Base-by-base conservation (phyloP, 768 basidiomycete genomes). In the Tylopilus vinaceipallidus region DNA sequence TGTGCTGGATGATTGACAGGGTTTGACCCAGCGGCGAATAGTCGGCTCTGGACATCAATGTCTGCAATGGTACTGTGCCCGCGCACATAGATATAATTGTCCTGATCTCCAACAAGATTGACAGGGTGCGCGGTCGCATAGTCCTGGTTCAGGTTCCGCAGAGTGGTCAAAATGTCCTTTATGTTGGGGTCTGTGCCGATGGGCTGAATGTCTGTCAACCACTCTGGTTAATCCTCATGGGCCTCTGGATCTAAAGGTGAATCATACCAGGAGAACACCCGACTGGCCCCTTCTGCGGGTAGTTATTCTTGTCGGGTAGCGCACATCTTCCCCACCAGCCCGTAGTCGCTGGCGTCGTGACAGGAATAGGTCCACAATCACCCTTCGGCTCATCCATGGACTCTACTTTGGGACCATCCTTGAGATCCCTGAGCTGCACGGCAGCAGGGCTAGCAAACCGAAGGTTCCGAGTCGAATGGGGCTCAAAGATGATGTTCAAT, bases 401-500 rank as follows among this genome's bases (percentile, higher is more conserved):
- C 13, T 36, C n/a, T n/a, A 12, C 20, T 8, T 38, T 11, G 11
- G 37, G 4, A 11, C 16, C 29, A 16, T 41, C 16, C n/a, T 42
- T 13, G 16, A 8, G 22, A 14, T 42, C 39, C 19, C 44, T 42
- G 3, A 45, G 17, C 29, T 50, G n/a, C 10, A 13, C 9, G 9
- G 49, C 43, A 39, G 49, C 50, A 19, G 53, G 45, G 17, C 53
- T 50, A 27, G 49, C 53, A 23, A 38, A 39, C 1, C 45, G 53
- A 7, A 54, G 34, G 14, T 54, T 54, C 7, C 53, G 53, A 4
- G 44, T 54, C 24, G 53, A 32, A n/a, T 54, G 39, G 1, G 38
- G 41, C n/a, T 54, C 53, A 20, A 54, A 54, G 3, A 54, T 16
- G 29, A 54, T 13, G 20, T 54, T 54, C 29, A 54, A 11, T 42